phyloP scores from a whole-genome alignment of 1,284 basidiomycete genomes.

The Tremellales sp. region DNA sequence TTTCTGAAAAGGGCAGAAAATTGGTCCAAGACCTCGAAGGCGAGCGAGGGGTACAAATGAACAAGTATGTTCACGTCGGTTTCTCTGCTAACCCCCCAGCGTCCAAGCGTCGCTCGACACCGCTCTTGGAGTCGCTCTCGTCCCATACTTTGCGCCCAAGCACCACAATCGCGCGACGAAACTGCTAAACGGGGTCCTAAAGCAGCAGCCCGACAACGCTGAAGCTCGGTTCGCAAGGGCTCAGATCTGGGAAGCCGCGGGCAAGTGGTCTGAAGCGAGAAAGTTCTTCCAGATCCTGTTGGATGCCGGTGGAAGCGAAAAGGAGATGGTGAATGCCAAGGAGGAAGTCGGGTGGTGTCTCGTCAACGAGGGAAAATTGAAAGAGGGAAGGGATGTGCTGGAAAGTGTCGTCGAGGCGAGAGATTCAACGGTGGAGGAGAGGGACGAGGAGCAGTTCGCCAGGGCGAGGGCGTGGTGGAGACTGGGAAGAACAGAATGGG shows the following conservation, averaged over 20 bases:
- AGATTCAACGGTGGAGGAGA: slow-evolving; percentile 57
- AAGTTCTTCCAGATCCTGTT: slow-evolving; percentile 57
- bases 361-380: slow-evolving; percentile 57
- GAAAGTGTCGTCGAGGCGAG: slow-evolving; percentile 59
- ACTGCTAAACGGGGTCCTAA: slow-evolving; percentile 69
- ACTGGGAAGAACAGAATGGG: slow-evolving; percentile 74
- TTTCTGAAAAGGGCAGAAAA: slow-evolving; percentile 65
- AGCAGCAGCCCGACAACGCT: slow-evolving; percentile 60
- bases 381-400: slow-evolving; percentile 58
- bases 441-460: slow-evolving; percentile 41
- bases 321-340: slow-evolving; percentile 61
- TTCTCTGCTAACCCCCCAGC: slow-evolving; percentile 10
- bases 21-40: slow-evolving; percentile 58
- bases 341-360: slow-evolving; percentile 87
- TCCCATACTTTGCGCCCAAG: slow-evolving; percentile 83
- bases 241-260: slow-evolving; percentile 63
- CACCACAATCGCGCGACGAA: slow-evolving; percentile 75
- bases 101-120: slow-evolving; percentile 38
- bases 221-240: slow-evolving; percentile 69
- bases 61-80: slow-evolving; percentile 35
- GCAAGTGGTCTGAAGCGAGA: slow-evolving; percentile 68
- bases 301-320: slow-evolving; percentile 37
- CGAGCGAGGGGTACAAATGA: slow-evolving; percentile 59
- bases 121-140: slow-evolving; percentile 57
- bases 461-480: slow-evolving; percentile 79